phyloP scores from a whole-genome alignment of 306 rosid genomes.

The Cicer arietinum region DNA sequence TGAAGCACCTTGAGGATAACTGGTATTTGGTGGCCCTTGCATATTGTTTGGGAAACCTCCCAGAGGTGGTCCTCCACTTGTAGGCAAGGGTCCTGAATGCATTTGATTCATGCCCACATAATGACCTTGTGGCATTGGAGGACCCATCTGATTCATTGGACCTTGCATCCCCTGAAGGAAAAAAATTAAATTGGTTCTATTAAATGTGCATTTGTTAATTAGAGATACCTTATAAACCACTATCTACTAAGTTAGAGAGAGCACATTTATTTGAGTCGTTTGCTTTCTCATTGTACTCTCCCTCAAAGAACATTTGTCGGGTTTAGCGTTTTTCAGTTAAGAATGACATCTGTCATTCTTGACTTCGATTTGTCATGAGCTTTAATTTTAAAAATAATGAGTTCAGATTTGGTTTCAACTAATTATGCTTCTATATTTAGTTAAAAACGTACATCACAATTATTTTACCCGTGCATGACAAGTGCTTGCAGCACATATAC shows the following conservation, averaged over 20 bases:
- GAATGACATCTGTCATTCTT: neutral
- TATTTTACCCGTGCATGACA: slow-evolving; percentile 9
- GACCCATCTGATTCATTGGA: slow-evolving; percentile 81
- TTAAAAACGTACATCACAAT: slow-evolving; percentile 16
- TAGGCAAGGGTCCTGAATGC: slow-evolving; percentile 82
- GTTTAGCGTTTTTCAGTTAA: neutral
- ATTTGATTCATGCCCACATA: slow-evolving; percentile 90
- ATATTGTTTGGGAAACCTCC: slow-evolving; percentile 79
- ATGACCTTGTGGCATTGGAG: slow-evolving; percentile 81
- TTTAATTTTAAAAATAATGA: neutral
- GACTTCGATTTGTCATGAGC: neutral
- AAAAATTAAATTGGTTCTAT: slow-evolving; percentile 27
- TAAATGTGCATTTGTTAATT: slow-evolving; percentile 26
- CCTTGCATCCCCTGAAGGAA: slow-evolving; percentile 87
- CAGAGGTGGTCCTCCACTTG: slow-evolving; percentile 70
- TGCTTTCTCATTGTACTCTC: neutral
- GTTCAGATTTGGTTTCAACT: slow-evolving; percentile 3
- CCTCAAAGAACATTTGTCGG: slow-evolving; percentile 8
- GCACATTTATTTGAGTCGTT: slow-evolving; percentile 9
- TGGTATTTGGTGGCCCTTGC: slow-evolving; percentile 82
- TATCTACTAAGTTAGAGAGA: slow-evolving; percentile 4
- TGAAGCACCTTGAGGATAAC: slow-evolving; percentile 77
- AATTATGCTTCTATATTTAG: neutral
- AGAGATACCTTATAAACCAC: slow-evolving; percentile 32
- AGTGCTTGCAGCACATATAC: neutral